Evolutionary conservation across 2,329 filamentous ascomycete species (phyloP).

Genomic region (Geosmithia morbida): DNA sequence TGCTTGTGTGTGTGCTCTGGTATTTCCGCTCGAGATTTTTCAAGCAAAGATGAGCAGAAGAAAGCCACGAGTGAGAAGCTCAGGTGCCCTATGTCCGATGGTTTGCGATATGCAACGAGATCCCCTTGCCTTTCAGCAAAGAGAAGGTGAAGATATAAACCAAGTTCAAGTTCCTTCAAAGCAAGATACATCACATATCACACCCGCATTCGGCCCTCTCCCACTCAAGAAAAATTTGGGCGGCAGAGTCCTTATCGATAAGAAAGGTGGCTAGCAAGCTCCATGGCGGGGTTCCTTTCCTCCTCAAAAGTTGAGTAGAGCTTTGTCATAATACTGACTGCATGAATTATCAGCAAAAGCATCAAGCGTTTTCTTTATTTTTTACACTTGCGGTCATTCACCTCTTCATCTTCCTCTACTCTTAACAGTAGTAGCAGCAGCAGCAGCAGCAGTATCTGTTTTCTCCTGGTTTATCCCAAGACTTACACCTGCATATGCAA

Average conservation of each 20-base stretch:
- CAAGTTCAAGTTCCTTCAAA: not conserved
- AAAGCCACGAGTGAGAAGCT: not conserved
- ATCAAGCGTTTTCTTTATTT: not conserved
- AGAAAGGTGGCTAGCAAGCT: not conserved
- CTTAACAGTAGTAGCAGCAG: too few relatives aligned
- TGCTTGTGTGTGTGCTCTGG: too few relatives aligned
- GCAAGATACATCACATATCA: not conserved
- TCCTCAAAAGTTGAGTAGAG: not conserved
- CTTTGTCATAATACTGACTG: not conserved
- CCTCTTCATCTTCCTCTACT: too few relatives aligned
- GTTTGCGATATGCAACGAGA: not conserved
- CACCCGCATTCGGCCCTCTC: not conserved
- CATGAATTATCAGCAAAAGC: not conserved
- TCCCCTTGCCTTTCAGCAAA: too few relatives aligned
- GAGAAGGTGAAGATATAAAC: too few relatives aligned
- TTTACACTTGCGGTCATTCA: too few relatives aligned
- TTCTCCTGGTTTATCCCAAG: too few relatives aligned
- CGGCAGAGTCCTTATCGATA: conserved; percentile 5
- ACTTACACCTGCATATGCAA: too few relatives aligned
- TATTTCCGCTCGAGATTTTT: too few relatives aligned
- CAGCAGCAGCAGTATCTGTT: too few relatives aligned
- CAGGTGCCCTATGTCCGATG: not conserved
- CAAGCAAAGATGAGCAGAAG: not conserved
- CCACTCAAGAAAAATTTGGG: conserved; percentile 4
- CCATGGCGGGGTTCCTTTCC: conserved; percentile 2